Base-by-base conservation (phyloP, 2,329 filamentous ascomycete species). In the Bipolaris sorokiniana region DNA sequence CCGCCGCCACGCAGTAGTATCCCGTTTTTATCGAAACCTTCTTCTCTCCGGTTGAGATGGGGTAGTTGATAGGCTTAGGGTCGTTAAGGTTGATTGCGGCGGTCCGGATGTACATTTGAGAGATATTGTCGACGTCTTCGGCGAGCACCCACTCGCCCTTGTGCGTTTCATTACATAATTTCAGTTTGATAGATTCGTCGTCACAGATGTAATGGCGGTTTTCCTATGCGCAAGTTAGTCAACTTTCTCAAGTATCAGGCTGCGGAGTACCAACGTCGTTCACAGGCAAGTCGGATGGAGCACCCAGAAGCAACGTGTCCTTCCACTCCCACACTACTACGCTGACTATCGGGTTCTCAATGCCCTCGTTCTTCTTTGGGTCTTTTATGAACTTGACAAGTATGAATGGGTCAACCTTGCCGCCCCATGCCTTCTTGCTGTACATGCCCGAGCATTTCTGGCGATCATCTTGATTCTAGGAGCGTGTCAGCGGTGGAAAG, bases 401-500 rank as follows among this genome's bases (percentile, higher is more conserved):
- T 75, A 98, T 97, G 79, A 92, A 96, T 18, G 94, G 94, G 67
- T 97, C 91, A 58, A 92, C 85, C 34, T 87, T 85, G 57, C 94
- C 94, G 68, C 92, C 92, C 94, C 94, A 98, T 48, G 89, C 85
- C 71, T 87, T 90, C 74, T 87, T 88, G 79, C 90, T 93, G 81
- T 97, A 98, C 93, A 98, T 97, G 80, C 94, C 92, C 81, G 83
- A 81, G 81, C 94, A 97, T 85, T 89, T 86, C 80, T 97, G 90
- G 71, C 87, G 84, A 72, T 94, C 90, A 34, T 88, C 86, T 74
- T 95, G 84, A 76, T 91, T 89, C 91, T 96, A 18, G 4, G 11
- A 22, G 13, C n/a, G 13, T 37, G 33, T 62, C 54, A 58, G 56
- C 41, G 31, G 5, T 13, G 13, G 11, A 37, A 20, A 10, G n/a